Conservation (phyloP, 1,139 yeast species). For the Yarrowia galli region DNA sequence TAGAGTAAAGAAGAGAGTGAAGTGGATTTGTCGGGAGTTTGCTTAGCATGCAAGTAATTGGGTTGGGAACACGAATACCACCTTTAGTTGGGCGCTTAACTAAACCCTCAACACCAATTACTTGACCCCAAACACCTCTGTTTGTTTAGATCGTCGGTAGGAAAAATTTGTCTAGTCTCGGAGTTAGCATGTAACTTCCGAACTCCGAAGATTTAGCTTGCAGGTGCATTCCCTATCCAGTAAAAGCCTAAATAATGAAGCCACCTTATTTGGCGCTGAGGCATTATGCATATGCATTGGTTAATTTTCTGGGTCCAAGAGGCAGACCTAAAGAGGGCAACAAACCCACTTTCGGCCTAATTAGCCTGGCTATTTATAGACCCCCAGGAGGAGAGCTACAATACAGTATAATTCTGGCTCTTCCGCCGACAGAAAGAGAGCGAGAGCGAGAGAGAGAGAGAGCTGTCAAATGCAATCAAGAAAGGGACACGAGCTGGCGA, state of each 20-base stretch:
- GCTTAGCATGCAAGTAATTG: too few relatives aligned
- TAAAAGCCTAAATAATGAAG: conserved; percentile 3
- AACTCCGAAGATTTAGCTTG: conserved; percentile 21
- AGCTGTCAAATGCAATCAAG: background rate
- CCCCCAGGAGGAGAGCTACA: too few relatives aligned
- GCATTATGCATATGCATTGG: conserved; percentile 22
- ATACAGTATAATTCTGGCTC: too few relatives aligned
- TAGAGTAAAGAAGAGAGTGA: too few relatives aligned
- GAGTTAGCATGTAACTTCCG: conserved; percentile 14
- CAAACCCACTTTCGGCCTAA: conserved; percentile 12
- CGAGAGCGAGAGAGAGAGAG: too few relatives aligned
- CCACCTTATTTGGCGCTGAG: conserved; percentile 8
- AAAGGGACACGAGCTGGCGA: too few relatives aligned
- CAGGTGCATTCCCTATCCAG: conserved; percentile 7
- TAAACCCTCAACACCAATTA: background rate
- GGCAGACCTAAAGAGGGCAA: background rate
- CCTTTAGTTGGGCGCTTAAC: background rate
- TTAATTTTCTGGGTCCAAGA: conserved; percentile 4
- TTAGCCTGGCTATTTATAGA: conserved; percentile 11
- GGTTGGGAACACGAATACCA: too few relatives aligned
- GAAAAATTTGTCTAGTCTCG: conserved; percentile 6
- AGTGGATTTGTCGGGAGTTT: too few relatives aligned
- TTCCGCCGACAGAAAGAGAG: too few relatives aligned
- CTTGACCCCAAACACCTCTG: background rate
- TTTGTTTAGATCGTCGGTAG: conserved; percentile 32